Conservation (phyloP, 2,329 filamentous ascomycete species). For the Penicillium sp. region DNA sequence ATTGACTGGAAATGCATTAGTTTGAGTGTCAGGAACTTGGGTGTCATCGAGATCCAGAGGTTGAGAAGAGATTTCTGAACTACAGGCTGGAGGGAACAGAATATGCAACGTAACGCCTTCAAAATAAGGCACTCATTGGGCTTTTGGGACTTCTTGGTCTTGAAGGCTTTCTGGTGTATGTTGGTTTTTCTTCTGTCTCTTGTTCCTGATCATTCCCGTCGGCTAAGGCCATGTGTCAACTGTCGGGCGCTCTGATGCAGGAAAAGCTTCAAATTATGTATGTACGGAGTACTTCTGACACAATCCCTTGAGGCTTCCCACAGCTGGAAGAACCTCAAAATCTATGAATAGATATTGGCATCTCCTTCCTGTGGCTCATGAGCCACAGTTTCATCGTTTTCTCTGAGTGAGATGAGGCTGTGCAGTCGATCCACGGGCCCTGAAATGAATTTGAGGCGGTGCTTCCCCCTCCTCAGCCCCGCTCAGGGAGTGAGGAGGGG, state of each 20-base stretch:
- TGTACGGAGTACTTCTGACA: neutral
- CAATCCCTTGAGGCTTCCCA: neutral
- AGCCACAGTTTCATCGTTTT: neutral
- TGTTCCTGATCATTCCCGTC: conserved; percentile 5
- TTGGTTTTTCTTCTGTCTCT: neutral
- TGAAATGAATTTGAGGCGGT: conserved; percentile 21
- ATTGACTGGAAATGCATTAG: neutral
- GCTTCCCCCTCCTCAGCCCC: conserved; percentile 23
- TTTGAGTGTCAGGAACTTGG: too few relatives aligned
- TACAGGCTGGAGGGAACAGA: too few relatives aligned
- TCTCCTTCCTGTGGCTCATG: conserved; percentile 1
- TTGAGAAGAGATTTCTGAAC: too few relatives aligned
- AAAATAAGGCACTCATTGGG: neutral
- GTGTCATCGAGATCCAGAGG: too few relatives aligned
- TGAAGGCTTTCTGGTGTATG: neutral
- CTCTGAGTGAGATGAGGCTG: conserved; percentile 19
- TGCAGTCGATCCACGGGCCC: conserved; percentile 16
- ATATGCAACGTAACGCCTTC: neutral
- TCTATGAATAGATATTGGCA: conserved; percentile 2
- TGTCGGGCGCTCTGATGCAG: conserved; percentile 3
- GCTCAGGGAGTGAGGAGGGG: too few relatives aligned
- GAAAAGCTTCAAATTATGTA: neutral
- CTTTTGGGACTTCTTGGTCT: neutral
- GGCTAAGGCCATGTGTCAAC: conserved; percentile 7
- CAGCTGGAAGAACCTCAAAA: neutral